Base-by-base conservation (phyloP, 768 basidiomycete species). In the Leccinellum luteum region DNA sequence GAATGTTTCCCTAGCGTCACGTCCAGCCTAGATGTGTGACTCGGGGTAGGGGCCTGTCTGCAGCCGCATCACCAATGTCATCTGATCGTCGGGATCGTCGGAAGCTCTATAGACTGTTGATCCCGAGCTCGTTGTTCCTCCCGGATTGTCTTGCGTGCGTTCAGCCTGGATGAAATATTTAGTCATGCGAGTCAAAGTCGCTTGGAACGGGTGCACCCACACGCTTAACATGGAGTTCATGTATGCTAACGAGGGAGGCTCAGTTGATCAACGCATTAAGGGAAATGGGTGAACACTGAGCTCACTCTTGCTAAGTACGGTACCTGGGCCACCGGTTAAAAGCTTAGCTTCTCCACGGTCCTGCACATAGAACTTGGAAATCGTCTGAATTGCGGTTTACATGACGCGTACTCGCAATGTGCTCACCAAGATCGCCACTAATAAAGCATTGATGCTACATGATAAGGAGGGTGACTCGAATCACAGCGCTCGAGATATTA, bases 141-240 rank as follows among this genome's bases (percentile, higher is more conserved):
- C 9, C 66, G 68, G 23, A 65, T 65, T 12, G 43, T 7, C 51
- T 59, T 55, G 25, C 65, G 57, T 0, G 62, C 52, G 41, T 66
- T 66, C 47, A 66, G 14, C 31, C 65, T 66, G n/a, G 10, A 19
- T 25, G 6, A 17, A 45, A 13, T 12, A 3, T 4, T 34, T 7
- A 0, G 27, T 60, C n/a, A 52, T 15, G 12, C 6, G 12, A 43
- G 17, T 48, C 23, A 6, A 19, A 17, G 3, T 17, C 6, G 2
- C 12, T 10, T 23, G n/a, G 19, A 50, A 31, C 9, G n/a, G 19
- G 31, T 21, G 28, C 6, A 28, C 68, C 59, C 48, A 69, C 68
- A 69, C 64, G 13, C 62, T 47, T 9, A 70, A 43, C 60, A 66
- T 64, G n/a, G 64, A 71, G 28, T 69, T 71, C 25, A 47, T 13